Conservation (phyloP, 2,329 filamentous ascomycete genomes). For the Xylaria sp. region DNA sequence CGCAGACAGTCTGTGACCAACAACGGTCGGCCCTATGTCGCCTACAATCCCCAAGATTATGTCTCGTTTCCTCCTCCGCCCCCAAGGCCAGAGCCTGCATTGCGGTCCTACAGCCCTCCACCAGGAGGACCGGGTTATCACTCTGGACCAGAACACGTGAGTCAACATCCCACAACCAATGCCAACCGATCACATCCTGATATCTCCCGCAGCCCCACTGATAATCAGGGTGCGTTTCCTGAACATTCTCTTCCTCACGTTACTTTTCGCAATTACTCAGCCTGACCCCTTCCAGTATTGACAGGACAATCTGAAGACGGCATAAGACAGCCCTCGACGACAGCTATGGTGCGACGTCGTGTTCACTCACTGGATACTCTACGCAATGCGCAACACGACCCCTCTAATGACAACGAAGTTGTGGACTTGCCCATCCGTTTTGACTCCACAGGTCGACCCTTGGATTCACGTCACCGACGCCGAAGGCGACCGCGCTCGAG, state of each 20-base stretch:
- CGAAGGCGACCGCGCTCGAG: conserved; percentile 7
- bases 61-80: conserved; percentile 25
- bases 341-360: conserved; percentile 2
- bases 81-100: conserved; percentile 23
- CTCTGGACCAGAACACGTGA: conserved; percentile 34
- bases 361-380: conserved; percentile 9
- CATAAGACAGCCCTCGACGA: conserved; percentile 8
- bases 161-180: conserved; percentile 27
- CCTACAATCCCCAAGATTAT: conserved; percentile 31
- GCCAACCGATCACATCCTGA: conserved; percentile 26
- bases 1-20: conserved; percentile 31
- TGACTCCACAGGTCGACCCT: conserved; percentile 25
- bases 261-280: neutral
- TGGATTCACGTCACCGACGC: conserved; percentile 14
- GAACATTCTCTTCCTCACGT: conserved; percentile 20
- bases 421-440: conserved; percentile 32
- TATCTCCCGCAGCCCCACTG: conserved; percentile 28
- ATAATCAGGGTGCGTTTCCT: conserved; percentile 34
- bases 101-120: conserved; percentile 20
- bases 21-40: conserved; percentile 26
- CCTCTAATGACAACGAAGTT: conserved; percentile 28
- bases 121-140: conserved; percentile 21
- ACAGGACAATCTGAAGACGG: conserved; percentile 15
- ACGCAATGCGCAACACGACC: conserved; percentile 28
- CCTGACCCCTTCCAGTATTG: neutral